These are phyloP conservation scores for Paraphaeosphaeria sporulosa DNA, from an alignment of 2,329 filamentous ascomycete species.

Conservation along the genomic window DNA sequence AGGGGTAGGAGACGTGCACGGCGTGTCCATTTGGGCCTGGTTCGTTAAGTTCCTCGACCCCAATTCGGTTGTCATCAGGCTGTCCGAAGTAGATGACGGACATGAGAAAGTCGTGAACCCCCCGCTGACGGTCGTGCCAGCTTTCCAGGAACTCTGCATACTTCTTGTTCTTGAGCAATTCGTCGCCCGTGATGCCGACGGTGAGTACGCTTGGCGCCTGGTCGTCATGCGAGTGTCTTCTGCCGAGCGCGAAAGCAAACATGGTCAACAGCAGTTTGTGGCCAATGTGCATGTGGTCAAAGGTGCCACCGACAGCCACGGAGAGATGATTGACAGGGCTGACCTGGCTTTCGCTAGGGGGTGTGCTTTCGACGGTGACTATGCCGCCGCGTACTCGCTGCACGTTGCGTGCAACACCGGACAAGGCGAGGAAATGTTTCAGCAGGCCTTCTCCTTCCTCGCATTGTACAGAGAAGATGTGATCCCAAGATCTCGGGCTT, in stretches of 20 bases:
- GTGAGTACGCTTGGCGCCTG: constrained; percentile 65
- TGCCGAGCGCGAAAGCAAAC: constrained; percentile 73
- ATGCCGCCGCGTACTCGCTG: constrained; percentile 46
- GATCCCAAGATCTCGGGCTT: constrained; percentile 66
- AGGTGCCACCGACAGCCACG: constrained; percentile 89
- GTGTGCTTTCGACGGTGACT: constrained; percentile 31
- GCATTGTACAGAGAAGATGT: constrained; percentile 70
- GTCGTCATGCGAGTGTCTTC: constrained; percentile 22
- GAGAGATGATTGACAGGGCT: constrained; percentile 58
- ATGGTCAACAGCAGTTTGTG: constrained; percentile 97
- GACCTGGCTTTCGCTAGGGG: constrained; percentile 8
- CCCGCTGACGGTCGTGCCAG: constrained; percentile 77
- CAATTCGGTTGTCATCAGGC: constrained; percentile 53
- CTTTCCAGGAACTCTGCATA: constrained; percentile 80
- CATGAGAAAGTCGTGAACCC: constrained; percentile 74
- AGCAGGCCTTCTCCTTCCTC: constrained; percentile 70
- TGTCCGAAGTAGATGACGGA: constrained; percentile 67
- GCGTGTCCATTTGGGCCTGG: constrained; percentile 60
- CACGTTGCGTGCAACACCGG: constrained; percentile 36
- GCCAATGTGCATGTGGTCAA: constrained; percentile 93
- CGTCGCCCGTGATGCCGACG: constrained; percentile 88
- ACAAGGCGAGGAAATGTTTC: constrained; percentile 51
- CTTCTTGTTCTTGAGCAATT: constrained; percentile 87
- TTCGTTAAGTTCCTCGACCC: constrained; percentile 55
- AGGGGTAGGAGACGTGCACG: constrained; percentile 65